Evolutionary conservation across 2,329 filamentous ascomycete genomes (phyloP).

Genomic region (Plectosphaerella sp.): DNA sequence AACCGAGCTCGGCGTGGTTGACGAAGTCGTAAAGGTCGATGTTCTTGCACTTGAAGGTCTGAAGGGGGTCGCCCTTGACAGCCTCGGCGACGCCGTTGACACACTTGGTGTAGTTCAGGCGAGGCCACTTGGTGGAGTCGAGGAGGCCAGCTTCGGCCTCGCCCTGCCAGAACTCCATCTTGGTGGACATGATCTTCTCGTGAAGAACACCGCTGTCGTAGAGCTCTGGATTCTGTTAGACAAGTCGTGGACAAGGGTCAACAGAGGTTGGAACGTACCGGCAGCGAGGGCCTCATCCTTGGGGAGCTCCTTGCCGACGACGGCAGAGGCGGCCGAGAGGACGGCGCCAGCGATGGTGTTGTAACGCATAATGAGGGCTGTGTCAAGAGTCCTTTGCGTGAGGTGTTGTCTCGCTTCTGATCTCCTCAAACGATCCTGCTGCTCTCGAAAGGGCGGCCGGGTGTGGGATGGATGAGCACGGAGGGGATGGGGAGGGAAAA

Average conservation of each 20-base stretch:
- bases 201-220: slow-evolving; percentile 5
- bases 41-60: slow-evolving; percentile 13
- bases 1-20: slow-evolving; percentile 46
- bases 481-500: not conserved
- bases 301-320: slow-evolving; percentile 21
- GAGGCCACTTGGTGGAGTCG: slow-evolving; percentile 7
- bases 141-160: slow-evolving; percentile 3
- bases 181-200: slow-evolving; percentile 4
- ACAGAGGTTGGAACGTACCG: slow-evolving; percentile 2
- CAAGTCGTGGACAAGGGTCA: no score
- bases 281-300: slow-evolving; percentile 20
- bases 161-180: slow-evolving; percentile 1
- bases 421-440: not conserved
- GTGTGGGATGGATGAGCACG: not conserved
- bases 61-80: slow-evolving; percentile 10
- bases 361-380: slow-evolving; percentile 11
- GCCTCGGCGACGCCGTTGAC: slow-evolving; percentile 10
- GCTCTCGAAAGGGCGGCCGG: not conserved
- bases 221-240: not conserved
- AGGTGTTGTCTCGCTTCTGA: not conserved
- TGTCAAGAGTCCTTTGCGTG: not conserved
- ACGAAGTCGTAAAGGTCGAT: slow-evolving; percentile 44
- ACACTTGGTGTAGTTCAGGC: slow-evolving; percentile 8
- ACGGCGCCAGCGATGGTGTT: not conserved
- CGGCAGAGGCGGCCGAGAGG: not conserved